Percentiles rank a stretch among this genome's conserved stretches.
Conservation (phyloP, 345 rosid genomes). For the Streptanthus diversifolius region DNA sequence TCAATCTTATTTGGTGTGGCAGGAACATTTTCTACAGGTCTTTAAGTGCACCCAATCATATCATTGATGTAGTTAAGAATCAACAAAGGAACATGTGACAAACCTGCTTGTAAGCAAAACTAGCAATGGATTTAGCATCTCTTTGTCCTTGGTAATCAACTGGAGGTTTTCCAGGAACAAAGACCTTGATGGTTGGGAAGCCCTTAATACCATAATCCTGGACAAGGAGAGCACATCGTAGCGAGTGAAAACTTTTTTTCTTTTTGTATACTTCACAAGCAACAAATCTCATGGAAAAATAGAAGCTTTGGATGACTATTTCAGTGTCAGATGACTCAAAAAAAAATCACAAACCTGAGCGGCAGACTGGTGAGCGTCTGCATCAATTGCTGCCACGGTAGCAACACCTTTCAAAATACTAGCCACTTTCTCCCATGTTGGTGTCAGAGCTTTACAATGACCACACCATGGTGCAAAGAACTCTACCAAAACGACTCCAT, state of each 20-base stretch:
- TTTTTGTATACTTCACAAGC: neutral
- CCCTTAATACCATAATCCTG: conserved; percentile 94
- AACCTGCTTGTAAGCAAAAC: conserved; percentile 78
- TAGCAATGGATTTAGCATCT: conserved; percentile 91
- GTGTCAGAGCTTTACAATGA: conserved; percentile 87
- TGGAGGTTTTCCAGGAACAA: conserved; percentile 87
- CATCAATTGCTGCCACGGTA: conserved; percentile 93
- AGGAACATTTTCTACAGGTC: neutral
- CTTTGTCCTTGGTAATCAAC: conserved; percentile 93
- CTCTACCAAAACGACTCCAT: conserved; percentile 89
- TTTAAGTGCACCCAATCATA: neutral
- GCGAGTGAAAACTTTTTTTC: neutral
- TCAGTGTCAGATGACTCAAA: neutral
- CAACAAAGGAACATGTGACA: conserved; percentile 13
- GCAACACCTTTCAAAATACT: conserved; percentile 80
- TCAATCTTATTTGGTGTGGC: neutral
- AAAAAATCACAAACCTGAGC: conserved; percentile 64
- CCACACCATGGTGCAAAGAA: conserved; percentile 99
- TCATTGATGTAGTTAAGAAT: neutral
- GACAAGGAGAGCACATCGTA: neutral
- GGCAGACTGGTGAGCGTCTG: conserved; percentile 88
- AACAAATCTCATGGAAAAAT: neutral
- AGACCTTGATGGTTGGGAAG: conserved; percentile 93
- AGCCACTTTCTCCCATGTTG: conserved; percentile 95
- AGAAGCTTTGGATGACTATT: neutral